These are phyloP conservation scores for Taphrina deformans DNA, from an alignment of 1,139 yeast genomes.

Conservation along the genomic window DNA sequence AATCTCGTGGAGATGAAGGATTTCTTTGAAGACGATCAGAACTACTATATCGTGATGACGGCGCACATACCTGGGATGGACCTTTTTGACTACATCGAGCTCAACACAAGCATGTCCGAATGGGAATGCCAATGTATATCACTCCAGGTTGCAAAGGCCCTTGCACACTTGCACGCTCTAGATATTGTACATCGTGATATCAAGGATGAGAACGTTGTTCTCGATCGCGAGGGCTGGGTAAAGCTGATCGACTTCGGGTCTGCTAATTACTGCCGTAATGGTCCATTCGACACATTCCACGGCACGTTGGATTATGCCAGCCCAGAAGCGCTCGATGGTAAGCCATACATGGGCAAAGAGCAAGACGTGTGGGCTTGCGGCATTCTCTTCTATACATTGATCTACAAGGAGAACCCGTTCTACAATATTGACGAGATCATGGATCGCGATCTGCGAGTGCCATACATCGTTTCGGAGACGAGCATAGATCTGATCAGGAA, in stretches of 20 bases:
- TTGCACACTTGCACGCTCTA: slow-evolving; percentile 74
- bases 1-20: slow-evolving; percentile 81
- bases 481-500: slow-evolving; percentile 58
- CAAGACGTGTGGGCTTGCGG: slow-evolving; percentile 98
- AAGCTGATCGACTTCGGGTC: slow-evolving; percentile 94
- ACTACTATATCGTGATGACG: slow-evolving; percentile 86
- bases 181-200: slow-evolving; percentile 94
- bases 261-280: slow-evolving; percentile 84
- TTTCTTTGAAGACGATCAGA: slow-evolving; percentile 86
- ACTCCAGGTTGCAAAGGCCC: slow-evolving; percentile 73
- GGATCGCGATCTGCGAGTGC: slow-evolving; percentile 79
- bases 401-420: slow-evolving; percentile 94
- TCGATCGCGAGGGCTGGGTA: slow-evolving; percentile 55
- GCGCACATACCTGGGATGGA: slow-evolving; percentile 94
- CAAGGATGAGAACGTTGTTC: slow-evolving; percentile 90
- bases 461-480: slow-evolving; percentile 59
- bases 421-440: slow-evolving; percentile 78
- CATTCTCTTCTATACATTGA: slow-evolving; percentile 77
- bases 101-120: slow-evolving; percentile 75
- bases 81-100: slow-evolving; percentile 84
- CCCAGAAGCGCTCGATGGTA: slow-evolving; percentile 89
- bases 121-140: slow-evolving; percentile 73
- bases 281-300: slow-evolving; percentile 95
- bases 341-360: slow-evolving; percentile 84
- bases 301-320: slow-evolving; percentile 98